Base-by-base conservation (phyloP, 2,329 filamentous ascomycete species). In the Colletotrichum tofieldiae region DNA sequence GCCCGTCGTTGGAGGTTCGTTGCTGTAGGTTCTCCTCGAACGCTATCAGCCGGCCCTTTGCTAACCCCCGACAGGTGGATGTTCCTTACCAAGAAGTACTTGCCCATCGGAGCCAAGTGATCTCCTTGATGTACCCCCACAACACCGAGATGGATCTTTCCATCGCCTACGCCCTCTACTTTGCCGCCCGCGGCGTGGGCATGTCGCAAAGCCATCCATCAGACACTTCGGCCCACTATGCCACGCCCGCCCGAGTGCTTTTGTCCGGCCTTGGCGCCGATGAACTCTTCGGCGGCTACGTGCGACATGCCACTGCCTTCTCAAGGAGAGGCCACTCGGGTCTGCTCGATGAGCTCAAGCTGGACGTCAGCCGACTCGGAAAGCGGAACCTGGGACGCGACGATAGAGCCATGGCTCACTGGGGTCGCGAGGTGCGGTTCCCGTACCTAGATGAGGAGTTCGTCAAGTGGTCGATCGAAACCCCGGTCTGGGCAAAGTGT, bases 61-160 rank as follows among this genome's bases (percentile, higher is more conserved):
- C 55, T 41, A 20, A 74, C 12, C 5, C 8, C 2, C 2, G 23
- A 14, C 73, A 92, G 86, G 87, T 98, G 67, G 93, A 99, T 78
- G 86, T 99, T 37, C 93, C 96, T 0, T 98, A 96, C 79, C 79
- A 86, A 7, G 93, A 97, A 76, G 93, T 92, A 0, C 79, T 91
- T 54, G 86, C 87, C 2, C 93, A 97, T 77, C 90, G 94, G 73
- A 78, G 87, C 3, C 87, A 87, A 35, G 89, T 99, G 26, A 88
- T 95, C 47, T 87, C 90, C 2, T 86, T 99, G 23, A 98, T 99
- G 80, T 88, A 93, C 76, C 96, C 96, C 0, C 96, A 99, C 82
- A 96, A 98, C 76, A 99, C 96, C 0, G 96, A 99, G 82, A 99
- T 99, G 96, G 96, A 99, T 78, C 86, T 99, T 0, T 99, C 96